These are phyloP conservation scores for Ophidiomyces ophidiicola DNA, from an alignment of 2,329 filamentous ascomycete genomes.

Conservation along the genomic window DNA sequence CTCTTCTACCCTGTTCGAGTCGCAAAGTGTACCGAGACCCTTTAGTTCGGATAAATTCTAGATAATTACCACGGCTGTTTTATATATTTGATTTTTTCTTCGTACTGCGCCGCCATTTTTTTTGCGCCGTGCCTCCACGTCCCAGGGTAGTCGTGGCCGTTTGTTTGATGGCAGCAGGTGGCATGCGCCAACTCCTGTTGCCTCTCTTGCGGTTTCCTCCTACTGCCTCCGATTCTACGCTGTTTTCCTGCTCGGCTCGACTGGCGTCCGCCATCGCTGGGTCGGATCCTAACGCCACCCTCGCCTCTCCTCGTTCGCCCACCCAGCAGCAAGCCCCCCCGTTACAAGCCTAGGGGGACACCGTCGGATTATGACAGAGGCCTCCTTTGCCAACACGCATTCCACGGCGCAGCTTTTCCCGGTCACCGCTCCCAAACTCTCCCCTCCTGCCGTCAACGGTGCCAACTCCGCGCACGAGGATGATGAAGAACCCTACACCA, in stretches of 20 bases:
- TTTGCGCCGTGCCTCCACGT: not conserved
- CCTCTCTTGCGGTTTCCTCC: slow-evolving; percentile 1
- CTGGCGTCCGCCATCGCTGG: not conserved
- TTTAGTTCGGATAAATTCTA: not conserved
- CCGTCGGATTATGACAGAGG: slow-evolving; percentile 45
- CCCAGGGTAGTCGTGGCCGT: not conserved
- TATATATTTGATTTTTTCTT: too few relatives aligned
- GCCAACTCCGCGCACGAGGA: slow-evolving; percentile 29
- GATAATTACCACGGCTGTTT: too few relatives aligned
- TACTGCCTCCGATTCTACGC: not conserved
- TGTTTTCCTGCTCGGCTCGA: too few relatives aligned
- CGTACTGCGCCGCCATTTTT: slow-evolving; percentile 2
- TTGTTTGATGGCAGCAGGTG: slow-evolving; percentile 4
- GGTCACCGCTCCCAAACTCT: slow-evolving; percentile 33
- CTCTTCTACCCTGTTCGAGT: not conserved
- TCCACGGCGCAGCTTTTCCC: slow-evolving; percentile 35
- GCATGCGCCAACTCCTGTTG: slow-evolving; percentile 5
- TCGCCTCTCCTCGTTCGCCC: not conserved
- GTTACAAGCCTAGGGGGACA: slow-evolving; percentile 27
- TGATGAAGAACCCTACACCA: slow-evolving; percentile 56
- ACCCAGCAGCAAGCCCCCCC: not conserved
- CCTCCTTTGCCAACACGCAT: slow-evolving; percentile 39
- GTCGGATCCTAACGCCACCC: not conserved
- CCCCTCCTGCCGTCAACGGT: slow-evolving; percentile 34
- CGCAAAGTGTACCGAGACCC: slow-evolving; percentile 1